Base-by-base conservation (phyloP, 192 early-diverging fungal species). In the Backusella psychrophila region DNA sequence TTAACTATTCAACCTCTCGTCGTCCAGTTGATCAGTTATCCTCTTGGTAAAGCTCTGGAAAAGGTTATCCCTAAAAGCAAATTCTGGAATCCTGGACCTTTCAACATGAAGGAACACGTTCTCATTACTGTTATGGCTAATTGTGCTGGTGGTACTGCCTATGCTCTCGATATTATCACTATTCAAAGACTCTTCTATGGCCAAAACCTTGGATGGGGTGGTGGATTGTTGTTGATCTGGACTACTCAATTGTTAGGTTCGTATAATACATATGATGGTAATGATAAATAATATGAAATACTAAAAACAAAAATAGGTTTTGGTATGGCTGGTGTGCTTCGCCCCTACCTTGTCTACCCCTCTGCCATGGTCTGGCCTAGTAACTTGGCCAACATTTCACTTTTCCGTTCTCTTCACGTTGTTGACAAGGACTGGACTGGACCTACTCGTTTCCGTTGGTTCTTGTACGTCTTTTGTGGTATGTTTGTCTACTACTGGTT, bases 281-380 rank as follows among this genome's bases (percentile, higher is more conserved):
- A 38, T 38, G 36, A 39, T 39, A 11, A 39, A 56, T 9, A 21
- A 9, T 26, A 56, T 11, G n/a, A 1, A 56, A 56, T 56, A 21
- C 52, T 56, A 56, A 21, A 56, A 21, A 44, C 15, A 44, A 44
- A 44, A 59, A 59, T 59, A 15, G 82, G 67, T 75, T 89, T 84
- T 65, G 88, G 88, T 74, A 79, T 93, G 83, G 91, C 91, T 63
- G 95, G 91, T 74, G 81, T 91, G 17, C 84, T 85, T 53, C 92
- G 95, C 35, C 88, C 89, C 29, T 95, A 91, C 81, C 84, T 98
- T n/a, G 95, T 98, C 8, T 89, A 91, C 66, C 96, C 96, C 34
- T 84, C 93, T 2, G 84, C 90, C 8, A 96, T 97, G 95, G 85
- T 95, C 52, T 99, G 96, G 96, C 96, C 96, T 3, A 74, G 87